Evolutionary conservation across 75 land plant species (phyloP).

Genomic region (Pseudotsuga menziesii): DNA sequence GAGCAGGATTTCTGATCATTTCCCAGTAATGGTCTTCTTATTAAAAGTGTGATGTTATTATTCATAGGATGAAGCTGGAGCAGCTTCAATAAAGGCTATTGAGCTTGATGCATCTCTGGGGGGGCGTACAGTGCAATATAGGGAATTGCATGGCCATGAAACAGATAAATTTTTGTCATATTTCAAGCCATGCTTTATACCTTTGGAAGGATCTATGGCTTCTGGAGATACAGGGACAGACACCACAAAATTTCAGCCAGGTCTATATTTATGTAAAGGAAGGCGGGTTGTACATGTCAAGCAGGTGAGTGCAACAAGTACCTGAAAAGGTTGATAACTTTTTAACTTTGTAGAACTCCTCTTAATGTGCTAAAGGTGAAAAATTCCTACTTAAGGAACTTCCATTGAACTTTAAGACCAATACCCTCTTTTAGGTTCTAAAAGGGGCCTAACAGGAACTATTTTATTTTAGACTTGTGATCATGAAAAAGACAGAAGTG

Average conservation of each 20-base stretch:
- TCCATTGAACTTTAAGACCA: background rate
- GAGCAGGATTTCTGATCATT: background rate
- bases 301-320: constrained; percentile 14
- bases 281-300: constrained; percentile 37
- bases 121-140: constrained; percentile 34
- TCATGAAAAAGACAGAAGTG: background rate
- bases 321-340: background rate
- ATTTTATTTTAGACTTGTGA: background rate
- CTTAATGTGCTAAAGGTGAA: background rate
- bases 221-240: constrained; percentile 24
- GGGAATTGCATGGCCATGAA: constrained; percentile 27
- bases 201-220: constrained; percentile 32
- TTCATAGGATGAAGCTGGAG: constrained; percentile 24
- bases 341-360: background rate
- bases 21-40: background rate
- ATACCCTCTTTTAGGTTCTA: background rate
- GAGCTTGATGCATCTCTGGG: constrained; percentile 38
- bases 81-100: constrained; percentile 23
- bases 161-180: constrained; percentile 29
- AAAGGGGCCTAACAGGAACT: background rate
- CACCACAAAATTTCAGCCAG: constrained; percentile 19
- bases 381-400: background rate
- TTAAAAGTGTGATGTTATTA: background rate
- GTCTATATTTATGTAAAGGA: constrained; percentile 40
- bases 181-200: constrained; percentile 38